Evolutionary conservation across 2,329 filamentous ascomycete species (phyloP).

Genomic region (Fusarium duplospermum): DNA sequence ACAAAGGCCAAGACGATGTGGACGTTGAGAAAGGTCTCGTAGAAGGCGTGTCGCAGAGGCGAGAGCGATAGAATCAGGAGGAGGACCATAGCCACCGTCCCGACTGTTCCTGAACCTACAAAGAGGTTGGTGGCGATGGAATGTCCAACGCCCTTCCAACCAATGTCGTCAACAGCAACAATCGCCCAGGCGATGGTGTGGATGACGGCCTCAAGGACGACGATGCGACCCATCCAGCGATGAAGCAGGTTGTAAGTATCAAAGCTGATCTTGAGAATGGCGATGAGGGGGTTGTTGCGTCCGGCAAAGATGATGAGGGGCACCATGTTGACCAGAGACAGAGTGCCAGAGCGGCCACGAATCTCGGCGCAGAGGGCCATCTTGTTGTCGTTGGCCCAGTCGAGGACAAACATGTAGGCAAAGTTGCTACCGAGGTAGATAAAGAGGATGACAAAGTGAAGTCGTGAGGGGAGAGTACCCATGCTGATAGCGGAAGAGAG

Average conservation of each 20-base stretch:
- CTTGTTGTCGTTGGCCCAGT: constrained; percentile 68
- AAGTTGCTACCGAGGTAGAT: constrained; percentile 71
- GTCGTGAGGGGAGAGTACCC: constrained; percentile 72
- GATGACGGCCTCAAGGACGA: constrained; percentile 73
- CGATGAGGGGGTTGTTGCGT: constrained; percentile 92
- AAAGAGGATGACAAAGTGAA: constrained; percentile 69
- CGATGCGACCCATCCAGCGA: constrained; percentile 81
- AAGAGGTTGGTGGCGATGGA: constrained; percentile 70
- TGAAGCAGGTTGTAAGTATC: constrained; percentile 88
- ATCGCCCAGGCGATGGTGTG: constrained; percentile 81
- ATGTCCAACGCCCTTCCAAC: constrained; percentile 67
- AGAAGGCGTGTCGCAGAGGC: constrained; percentile 90
- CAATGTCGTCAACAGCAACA: constrained; percentile 74
- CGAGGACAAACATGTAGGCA: constrained; percentile 70
- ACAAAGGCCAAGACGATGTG: constrained; percentile 82
- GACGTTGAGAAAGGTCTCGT: constrained; percentile 92
- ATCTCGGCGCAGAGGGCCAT: constrained; percentile 81
- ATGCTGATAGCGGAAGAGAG: constrained; percentile 70
- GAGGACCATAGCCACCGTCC: constrained; percentile 69
- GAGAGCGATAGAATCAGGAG: constrained; percentile 79
- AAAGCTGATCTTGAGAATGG: constrained; percentile 86
- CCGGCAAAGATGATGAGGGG: constrained; percentile 89
- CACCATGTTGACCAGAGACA: constrained; percentile 91
- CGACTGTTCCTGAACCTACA: constrained; percentile 73
- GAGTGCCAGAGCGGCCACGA: constrained; percentile 84